Evolutionary conservation across 2,329 filamentous ascomycete genomes (phyloP), one percentile per base, ranked within the genome.

Genomic region (Anisogramma anomala): DNA sequence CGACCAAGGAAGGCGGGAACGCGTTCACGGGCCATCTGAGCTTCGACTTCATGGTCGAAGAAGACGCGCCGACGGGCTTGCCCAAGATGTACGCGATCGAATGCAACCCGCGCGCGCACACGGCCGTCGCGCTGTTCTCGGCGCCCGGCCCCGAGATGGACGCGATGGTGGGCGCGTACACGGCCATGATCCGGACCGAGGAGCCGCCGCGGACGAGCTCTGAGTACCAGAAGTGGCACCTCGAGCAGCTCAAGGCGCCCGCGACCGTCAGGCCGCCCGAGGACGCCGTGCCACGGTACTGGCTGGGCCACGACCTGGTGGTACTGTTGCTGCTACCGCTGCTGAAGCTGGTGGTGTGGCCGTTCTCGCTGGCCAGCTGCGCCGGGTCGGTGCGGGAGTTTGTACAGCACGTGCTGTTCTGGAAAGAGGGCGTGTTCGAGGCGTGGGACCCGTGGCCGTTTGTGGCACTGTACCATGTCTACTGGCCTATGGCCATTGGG

Each of bases 101-200:
- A 53, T 84, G 79, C 52, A 84, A 84, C 42, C 80, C 80, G 0
- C 64, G 80, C 11, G 75, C 74, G 0, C 79, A 84, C 50, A 84
- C 80, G 0, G 80, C 80, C 0, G 71, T 79, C 0, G 65, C 75
- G 1, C 59, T 84, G 1, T 81, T 84, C 53, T 54, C 55, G 17
- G 60, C 61, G 26, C 54, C 58, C 3, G 61, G 61, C 3, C 52
- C 56, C 2, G 56, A 63, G n/a, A 60, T 61, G 17, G 59, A 60
- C 1, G 61, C 66, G 18, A 58, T 78, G 51, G 62, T 67, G 1
- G 58, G 65, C 10, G 67, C 64, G 3, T 82, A 82, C 48, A 57
- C 81, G 11, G 64, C 62, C 0, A 49, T 67, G 1, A 55, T 78
- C 0, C 53, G 13, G 7, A n/a, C 11, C 13, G 14, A 32, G 11